These are phyloP conservation scores for Chlorella sp. DNA, from an alignment of 139 green algal genomes.

Conservation along the genomic window DNA sequence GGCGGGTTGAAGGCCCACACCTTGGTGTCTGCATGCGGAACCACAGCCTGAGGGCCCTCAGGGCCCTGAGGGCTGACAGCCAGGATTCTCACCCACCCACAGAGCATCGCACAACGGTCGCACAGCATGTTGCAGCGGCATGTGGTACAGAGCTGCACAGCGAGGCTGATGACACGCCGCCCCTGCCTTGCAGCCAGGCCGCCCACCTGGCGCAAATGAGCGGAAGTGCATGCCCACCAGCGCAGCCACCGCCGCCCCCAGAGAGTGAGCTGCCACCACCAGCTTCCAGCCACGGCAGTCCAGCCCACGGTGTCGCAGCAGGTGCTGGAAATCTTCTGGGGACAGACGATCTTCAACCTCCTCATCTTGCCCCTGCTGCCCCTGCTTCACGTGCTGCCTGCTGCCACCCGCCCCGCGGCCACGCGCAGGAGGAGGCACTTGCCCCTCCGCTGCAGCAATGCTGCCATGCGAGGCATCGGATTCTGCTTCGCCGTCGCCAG, in stretches of 20 bases:
- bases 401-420: background rate
- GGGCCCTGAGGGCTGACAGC: no score
- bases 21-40: background rate
- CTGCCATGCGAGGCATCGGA: no score
- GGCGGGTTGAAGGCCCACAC: constrained; percentile 25
- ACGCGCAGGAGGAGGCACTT: no score
- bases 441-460: no score
- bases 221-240: constrained; percentile 28
- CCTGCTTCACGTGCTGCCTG: background rate
- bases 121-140: no score
- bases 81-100: no score
- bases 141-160: no score
- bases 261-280: constrained; percentile 26
- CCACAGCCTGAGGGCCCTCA: no score
- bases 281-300: constrained; percentile 34
- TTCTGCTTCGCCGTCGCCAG: background rate
- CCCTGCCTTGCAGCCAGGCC: background rate
- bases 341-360: background rate
- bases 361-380: background rate
- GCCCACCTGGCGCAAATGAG: background rate
- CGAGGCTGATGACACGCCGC: no score
- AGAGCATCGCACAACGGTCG: no score
- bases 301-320: constrained; percentile 9
- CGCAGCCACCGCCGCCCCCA: constrained; percentile 21
- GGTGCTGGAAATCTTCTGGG: background rate